Evolutionary conservation across 495 filamentous ascomycete genomes (phyloP), one percentile per base, ranked within the genome.

Genomic region (Astrothelium subdiscretum): DNA sequence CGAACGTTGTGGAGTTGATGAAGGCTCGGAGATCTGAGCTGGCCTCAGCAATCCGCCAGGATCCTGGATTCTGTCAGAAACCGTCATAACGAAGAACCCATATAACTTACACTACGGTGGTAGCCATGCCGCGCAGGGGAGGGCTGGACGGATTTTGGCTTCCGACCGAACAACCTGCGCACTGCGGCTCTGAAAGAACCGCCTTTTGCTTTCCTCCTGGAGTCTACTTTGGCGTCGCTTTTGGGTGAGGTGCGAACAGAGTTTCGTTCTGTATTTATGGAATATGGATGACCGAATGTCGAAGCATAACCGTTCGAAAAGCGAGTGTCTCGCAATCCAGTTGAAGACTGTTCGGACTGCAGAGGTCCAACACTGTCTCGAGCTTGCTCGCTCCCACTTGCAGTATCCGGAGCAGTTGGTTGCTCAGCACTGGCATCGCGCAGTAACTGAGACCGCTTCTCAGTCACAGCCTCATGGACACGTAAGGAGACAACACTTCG

Each of bases 101-200:
- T 10, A 31, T 40, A 20, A 22, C 54, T 62, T 31, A 66, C 67
- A 40, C 62, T 64, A 11, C 32, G 29, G 31, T 64, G 62, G 31
- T 66, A 66, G 6, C 20, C 52, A 61, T 69, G 67, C 24, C 67
- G 43, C 10, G 67, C 44, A 3, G 65, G 62, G 13, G 66, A 61
- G 18, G 51, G 11, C 27, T 58, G 35, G 18, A 54, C 22, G n/a
- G 59, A 59, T 32, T 61, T 66, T 32, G 63, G 62, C 35, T 62
- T 63, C 48, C 65, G 59, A 20, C 67, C 65, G 31, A 69, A 69
- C 24, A 69, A 59, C 31, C 61, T 57, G 12, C 67, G 67, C n/a
- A 69, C 65, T 12, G 62, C 65, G 32, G 65, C 59, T 62, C 67
- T 65, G 31, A 69, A 57, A 20, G 67, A 69, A 5, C 67, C 65